These are phyloP conservation scores for Bretziella fagacearum DNA, from an alignment of 2,329 filamentous ascomycete genomes.

Conservation along the genomic window DNA sequence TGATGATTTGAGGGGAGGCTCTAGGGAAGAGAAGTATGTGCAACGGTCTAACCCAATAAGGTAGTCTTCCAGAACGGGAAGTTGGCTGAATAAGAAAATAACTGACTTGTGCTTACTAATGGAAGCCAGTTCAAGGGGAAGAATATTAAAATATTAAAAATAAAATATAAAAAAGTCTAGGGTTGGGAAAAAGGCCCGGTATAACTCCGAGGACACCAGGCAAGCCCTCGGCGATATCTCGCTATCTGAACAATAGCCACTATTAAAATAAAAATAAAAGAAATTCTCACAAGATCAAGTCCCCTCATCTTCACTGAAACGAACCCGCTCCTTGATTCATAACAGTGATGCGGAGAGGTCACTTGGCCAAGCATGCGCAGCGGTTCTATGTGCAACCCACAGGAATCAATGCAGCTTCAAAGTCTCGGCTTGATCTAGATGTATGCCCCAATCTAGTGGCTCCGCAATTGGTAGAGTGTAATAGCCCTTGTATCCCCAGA, in stretches of 20 bases:
- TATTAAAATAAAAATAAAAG: background rate
- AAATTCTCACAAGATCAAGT: background rate
- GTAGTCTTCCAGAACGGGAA: background rate
- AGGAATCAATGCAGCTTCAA: no score
- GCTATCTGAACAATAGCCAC: background rate
- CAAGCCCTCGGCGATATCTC: conserved; percentile 6
- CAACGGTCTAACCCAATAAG: background rate
- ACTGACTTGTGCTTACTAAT: background rate
- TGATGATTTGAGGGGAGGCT: background rate
- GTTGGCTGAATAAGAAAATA: background rate
- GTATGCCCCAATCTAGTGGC: no score
- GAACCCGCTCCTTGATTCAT: no score
- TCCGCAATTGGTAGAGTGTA: no score
- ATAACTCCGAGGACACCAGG: background rate
- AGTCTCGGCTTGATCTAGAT: no score
- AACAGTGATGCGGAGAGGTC: no score
- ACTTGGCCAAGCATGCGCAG: no score
- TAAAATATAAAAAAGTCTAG: background rate
- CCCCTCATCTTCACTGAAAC: no score
- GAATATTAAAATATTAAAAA: no score
- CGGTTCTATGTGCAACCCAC: no score
- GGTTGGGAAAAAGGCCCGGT: background rate
- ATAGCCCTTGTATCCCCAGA: no score
- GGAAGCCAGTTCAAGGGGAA: background rate
- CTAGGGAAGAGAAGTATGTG: background rate